These are phyloP conservation scores for Hydrangea macrophylla DNA, from an alignment of 148 eudicot species.

Conservation along the genomic window DNA sequence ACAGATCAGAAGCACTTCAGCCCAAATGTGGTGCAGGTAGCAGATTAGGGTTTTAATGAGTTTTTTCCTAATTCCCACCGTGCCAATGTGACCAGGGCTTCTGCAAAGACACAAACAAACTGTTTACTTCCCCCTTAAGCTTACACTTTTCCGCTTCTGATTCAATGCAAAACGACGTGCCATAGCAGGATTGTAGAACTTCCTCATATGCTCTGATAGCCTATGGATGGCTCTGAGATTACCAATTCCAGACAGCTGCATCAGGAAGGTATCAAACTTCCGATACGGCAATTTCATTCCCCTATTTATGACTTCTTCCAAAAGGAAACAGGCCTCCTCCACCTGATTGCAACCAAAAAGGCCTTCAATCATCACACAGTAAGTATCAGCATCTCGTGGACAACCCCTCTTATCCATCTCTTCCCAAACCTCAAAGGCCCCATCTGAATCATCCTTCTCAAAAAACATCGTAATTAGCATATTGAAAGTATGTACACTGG, in stretches of 20 bases:
- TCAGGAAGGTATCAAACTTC: conserved; percentile 70
- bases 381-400: conserved; percentile 56
- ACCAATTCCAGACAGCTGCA: conserved; percentile 66
- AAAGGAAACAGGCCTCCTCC: conserved; percentile 57
- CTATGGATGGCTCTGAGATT: conserved; percentile 69
- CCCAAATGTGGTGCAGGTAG: too few species aligned
- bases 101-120: too few species aligned
- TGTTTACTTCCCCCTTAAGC: conserved; percentile 54
- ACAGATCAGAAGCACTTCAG: too few species aligned
- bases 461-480: conserved; percentile 80
- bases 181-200: conserved; percentile 81
- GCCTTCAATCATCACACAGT: conserved; percentile 89
- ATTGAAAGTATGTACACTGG: conserved; percentile 89
- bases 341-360: conserved; percentile 51
- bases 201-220: conserved; percentile 85
- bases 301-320: conserved; percentile 62
- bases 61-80: too few species aligned
- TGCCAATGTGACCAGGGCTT: too few species aligned
- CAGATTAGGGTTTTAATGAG: too few species aligned
- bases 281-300: conserved; percentile 72
- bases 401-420: conserved; percentile 77
- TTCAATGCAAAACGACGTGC: conserved; percentile 68
- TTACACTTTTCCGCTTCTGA: conserved; percentile 71
- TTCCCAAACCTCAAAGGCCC: conserved; percentile 74
- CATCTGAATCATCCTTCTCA: conserved; percentile 57